Evolutionary conservation across 2,329 filamentous ascomycete species (phyloP).

Genomic region (Pseudovirgaria hyperparasitica): DNA sequence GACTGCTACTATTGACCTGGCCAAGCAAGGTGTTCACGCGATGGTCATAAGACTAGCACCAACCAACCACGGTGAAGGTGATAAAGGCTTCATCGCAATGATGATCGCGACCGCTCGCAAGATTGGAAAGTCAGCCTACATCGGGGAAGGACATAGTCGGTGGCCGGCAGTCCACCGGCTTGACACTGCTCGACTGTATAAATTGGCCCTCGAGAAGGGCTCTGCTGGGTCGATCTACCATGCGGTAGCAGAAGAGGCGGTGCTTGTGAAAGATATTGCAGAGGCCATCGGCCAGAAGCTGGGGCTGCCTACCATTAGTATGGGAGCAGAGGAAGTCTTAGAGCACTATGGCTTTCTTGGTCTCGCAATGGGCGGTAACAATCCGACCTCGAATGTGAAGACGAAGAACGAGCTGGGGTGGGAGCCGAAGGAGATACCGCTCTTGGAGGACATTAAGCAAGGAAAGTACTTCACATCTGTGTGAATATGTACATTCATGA

Average conservation of each 20-base stretch:
- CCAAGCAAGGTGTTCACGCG: constrained; percentile 18
- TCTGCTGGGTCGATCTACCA: constrained; percentile 23
- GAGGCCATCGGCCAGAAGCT: constrained; percentile 21
- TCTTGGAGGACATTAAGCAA: constrained; percentile 20
- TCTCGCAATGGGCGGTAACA: constrained; percentile 13
- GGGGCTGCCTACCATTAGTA: constrained; percentile 18
- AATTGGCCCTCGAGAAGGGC: constrained; percentile 27
- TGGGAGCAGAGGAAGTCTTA: constrained; percentile 14
- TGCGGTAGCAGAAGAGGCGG: constrained; percentile 22
- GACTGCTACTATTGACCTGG: constrained; percentile 11
- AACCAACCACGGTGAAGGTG: constrained; percentile 24
- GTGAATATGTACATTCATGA: too few species aligned
- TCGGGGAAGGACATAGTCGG: constrained; percentile 23
- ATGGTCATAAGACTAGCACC: constrained; percentile 27
- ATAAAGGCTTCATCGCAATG: constrained; percentile 17
- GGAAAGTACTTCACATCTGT: too few species aligned
- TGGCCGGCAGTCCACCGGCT: constrained; percentile 25
- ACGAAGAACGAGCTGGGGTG: constrained; percentile 25
- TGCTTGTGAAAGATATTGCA: constrained; percentile 24
- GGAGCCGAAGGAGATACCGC: constrained; percentile 11
- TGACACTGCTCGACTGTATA: constrained; percentile 26
- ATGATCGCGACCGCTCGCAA: constrained; percentile 15
- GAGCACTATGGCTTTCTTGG: constrained; percentile 18
- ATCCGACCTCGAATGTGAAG: constrained; percentile 22
- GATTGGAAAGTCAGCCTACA: constrained; percentile 19